These are phyloP conservation scores for Tulasnella calospora DNA, from an alignment of 768 basidiomycete genomes.

Conservation along the genomic window DNA sequence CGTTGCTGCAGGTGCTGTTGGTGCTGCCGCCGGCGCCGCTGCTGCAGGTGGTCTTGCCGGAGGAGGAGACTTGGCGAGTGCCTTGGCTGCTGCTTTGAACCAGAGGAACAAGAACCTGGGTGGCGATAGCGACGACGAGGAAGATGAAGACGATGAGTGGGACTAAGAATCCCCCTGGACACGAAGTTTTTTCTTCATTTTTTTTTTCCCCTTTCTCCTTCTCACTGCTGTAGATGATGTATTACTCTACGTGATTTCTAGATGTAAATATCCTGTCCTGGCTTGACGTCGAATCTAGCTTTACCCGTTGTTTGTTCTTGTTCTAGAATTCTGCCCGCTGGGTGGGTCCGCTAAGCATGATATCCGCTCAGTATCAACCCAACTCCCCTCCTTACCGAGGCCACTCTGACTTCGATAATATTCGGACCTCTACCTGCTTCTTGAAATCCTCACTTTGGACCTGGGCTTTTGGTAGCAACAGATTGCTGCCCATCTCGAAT, in stretches of 20 bases:
- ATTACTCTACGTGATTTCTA: neutral
- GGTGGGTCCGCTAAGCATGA: too few relatives aligned
- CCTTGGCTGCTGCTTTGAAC: conserved; percentile 75
- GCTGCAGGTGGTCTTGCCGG: conserved; percentile 36
- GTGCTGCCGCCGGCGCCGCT: conserved; percentile 25
- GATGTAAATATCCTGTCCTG: neutral
- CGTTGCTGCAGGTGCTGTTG: neutral
- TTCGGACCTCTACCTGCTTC: too few relatives aligned
- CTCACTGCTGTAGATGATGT: neutral
- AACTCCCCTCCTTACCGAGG: too few relatives aligned
- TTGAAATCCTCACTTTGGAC: too few relatives aligned
- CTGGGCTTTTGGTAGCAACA: too few relatives aligned
- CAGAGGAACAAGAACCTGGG: conserved; percentile 83
- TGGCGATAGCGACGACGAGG: conserved; percentile 65
- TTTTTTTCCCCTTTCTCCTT: neutral
- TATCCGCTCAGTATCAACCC: too few relatives aligned
- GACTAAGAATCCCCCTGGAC: conserved; percentile 31
- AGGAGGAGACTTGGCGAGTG: conserved; percentile 73
- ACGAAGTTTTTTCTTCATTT: neutral
- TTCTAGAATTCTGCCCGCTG: too few relatives aligned
- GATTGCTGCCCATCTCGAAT: too few relatives aligned
- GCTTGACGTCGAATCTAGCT: neutral
- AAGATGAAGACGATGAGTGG: conserved; percentile 70
- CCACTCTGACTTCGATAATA: too few relatives aligned
- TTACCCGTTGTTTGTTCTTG: neutral